These are phyloP conservation scores for Erythrophleum ivorense DNA, from an alignment of 331 rosid species.

Conservation along the genomic window DNA sequence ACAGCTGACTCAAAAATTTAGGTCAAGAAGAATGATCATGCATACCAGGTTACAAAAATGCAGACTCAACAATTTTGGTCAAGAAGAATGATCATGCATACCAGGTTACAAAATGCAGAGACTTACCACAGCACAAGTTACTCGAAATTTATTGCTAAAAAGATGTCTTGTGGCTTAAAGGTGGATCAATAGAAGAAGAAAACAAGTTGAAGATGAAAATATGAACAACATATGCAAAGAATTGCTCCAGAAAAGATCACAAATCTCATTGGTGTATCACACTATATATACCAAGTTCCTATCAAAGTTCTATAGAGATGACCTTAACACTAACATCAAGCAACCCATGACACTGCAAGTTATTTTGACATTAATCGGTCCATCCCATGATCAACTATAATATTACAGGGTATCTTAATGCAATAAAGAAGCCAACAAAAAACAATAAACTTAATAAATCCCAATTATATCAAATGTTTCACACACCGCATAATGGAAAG, in stretches of 20 bases:
- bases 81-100: neutral
- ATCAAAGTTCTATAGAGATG: neutral
- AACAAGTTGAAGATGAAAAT: constrained; percentile 11
- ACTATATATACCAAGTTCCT: constrained; percentile 11
- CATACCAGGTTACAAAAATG: too few relatives aligned
- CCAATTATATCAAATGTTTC: constrained; percentile 37
- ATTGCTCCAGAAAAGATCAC: neutral
- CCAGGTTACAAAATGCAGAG: constrained; percentile 26
- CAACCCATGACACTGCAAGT: constrained; percentile 1
- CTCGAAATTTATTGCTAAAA: neutral
- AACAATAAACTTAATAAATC: constrained; percentile 3
- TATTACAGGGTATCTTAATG: neutral
- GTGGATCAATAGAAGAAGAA: constrained; percentile 24
- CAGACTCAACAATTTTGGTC: too few relatives aligned
- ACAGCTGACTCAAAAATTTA: constrained; percentile 20
- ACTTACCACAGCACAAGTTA: constrained; percentile 5
- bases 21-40: too few relatives aligned
- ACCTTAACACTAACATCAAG: neutral
- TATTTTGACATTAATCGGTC: neutral
- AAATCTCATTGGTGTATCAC: constrained; percentile 4
- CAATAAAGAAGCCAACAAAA: constrained; percentile 28
- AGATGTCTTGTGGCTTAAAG: constrained; percentile 2
- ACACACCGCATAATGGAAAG: constrained; percentile 95
- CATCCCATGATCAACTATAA: neutral
- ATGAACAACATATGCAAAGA: constrained; percentile 27